Evolutionary conservation across 257 asterid genomes (phyloP), one percentile per base, ranked within the genome.

Genomic region (Fraxinus cuspidata): DNA sequence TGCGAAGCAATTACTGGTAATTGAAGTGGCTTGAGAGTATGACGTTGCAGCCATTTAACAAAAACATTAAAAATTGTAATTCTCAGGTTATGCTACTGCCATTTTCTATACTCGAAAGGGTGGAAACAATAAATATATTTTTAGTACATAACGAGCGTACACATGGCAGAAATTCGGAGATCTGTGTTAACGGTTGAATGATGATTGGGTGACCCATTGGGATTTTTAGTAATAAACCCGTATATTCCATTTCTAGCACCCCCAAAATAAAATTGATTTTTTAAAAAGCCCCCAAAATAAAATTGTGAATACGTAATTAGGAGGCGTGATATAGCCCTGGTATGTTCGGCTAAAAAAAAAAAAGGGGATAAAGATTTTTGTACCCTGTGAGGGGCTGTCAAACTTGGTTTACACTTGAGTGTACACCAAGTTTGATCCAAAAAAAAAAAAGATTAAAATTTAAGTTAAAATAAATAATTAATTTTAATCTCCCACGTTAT

Each of bases 1-100:
- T 58, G 73, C 35, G 40, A 79, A 79, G 72, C 81, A 77, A 76
- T 72, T 77, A 71, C 38, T 19, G 64, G 74, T 74, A 13, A 77
- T 34, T 31, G 81, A 81, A 31, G 72, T 58, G 75, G 73, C 74
- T 28, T 66, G 76, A 19, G 77, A 25, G 28, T 21, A 37, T 10
- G 23, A 60, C 29, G 9, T 23, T 7, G 34, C 7, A 11, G 28
- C 7, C 32, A 63, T 63, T 27, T 27, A 8, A 27, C 35, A 63
- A 8, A 60, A 65, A 77, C 1, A 70, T 73, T 74, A 38, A 82
- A 84, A 84, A 65, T 76, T 9, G 74, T 23, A 42, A 56, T 56
- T 56, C 66, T 56, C 66, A 21, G 60, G 25, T 40, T 27, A 42
- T 51, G 21, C 63, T 71, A 51, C 56, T 25, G 10, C 29, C 34